These are phyloP conservation scores for Coemansia sp. DNA, from an alignment of 192 early-diverging fungal genomes.

Conservation along the genomic window DNA sequence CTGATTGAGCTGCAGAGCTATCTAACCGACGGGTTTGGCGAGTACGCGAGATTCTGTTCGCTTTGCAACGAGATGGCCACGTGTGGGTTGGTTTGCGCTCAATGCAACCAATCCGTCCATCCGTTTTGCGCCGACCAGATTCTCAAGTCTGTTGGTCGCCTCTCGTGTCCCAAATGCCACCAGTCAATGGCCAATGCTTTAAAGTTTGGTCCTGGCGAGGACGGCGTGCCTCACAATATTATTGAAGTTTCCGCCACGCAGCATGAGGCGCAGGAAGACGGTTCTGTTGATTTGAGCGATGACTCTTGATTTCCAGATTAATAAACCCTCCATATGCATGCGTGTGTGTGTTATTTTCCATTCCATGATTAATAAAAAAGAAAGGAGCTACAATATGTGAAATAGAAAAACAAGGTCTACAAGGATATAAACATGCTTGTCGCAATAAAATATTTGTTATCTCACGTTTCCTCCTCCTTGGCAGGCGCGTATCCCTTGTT, in stretches of 20 bases:
- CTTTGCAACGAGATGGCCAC: slow-evolving; percentile 47
- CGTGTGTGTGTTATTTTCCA: too few relatives aligned
- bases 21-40: slow-evolving; percentile 23
- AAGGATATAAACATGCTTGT: too few relatives aligned
- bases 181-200: slow-evolving; percentile 11
- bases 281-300: too few relatives aligned
- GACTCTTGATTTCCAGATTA: not conserved
- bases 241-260: not conserved
- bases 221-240: not conserved
- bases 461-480: too few relatives aligned
- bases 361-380: too few relatives aligned
- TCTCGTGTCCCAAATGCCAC: slow-evolving; percentile 30
- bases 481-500: too few relatives aligned
- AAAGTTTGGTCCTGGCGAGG: slow-evolving; percentile 30
- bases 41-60: slow-evolving; percentile 27
- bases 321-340: too few relatives aligned
- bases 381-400: too few relatives aligned
- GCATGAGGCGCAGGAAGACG: not conserved
- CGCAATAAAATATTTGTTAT: too few relatives aligned
- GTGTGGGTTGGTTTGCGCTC: slow-evolving; percentile 21
- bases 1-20: slow-evolving; percentile 40
- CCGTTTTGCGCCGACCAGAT: slow-evolving; percentile 38
- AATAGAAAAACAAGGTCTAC: too few relatives aligned
- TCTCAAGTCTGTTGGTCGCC: not conserved
- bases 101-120: slow-evolving; percentile 25